Evolutionary conservation across 2,329 filamentous ascomycete genomes (phyloP), one percentile per base, ranked within the genome.

Genomic region (Talaromyces sp.): DNA sequence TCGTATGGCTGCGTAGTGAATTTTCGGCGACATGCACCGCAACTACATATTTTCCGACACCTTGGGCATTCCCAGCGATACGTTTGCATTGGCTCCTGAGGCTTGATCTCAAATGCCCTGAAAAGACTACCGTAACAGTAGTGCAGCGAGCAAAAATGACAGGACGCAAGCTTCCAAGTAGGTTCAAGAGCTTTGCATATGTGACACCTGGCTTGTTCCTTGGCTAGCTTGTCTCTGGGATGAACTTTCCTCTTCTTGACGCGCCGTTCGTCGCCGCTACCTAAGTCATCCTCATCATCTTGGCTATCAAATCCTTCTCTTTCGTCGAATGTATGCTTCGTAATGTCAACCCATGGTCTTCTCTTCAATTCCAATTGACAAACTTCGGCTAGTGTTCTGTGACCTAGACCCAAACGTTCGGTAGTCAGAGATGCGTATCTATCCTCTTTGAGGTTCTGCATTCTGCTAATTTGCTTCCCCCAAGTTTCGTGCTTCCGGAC

Each of bases 51-150:
- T 19, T 89, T 88, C 24, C 86, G 82, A 74, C 95, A 99, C 72
- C 89, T 92, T 0, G 95, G 95, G 69, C 95, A 99, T 72, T 90
- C 86, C 94, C 95, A 99, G 57, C 88, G 83, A 68, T 89, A 86
- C 68, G 91, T 85, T 73, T 96, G 89, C 85, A 97, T 89, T 0
- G 93, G 87, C 22, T 87, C 83, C 71, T 94, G 87, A 0, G 95
- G 95, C 85, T 92, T 90, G 74, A 93, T 86, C 75, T 98, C 94
- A 73, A 97, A 97, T 0, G 92, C 93, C 63, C 95, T 85, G 78
- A 93, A 98, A 1, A 99, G 83, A 16, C 90, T 90, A n/a, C 94
- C 94, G 73, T 96, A 99, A 76, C 95, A 98, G 74, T 96, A 99
- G 0, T 86, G 87, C 63, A 90, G 83, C 13, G 85, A 83, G 72